Conservation (phyloP, 805 yeast genomes). For the Pichia membranifaciens region DNA sequence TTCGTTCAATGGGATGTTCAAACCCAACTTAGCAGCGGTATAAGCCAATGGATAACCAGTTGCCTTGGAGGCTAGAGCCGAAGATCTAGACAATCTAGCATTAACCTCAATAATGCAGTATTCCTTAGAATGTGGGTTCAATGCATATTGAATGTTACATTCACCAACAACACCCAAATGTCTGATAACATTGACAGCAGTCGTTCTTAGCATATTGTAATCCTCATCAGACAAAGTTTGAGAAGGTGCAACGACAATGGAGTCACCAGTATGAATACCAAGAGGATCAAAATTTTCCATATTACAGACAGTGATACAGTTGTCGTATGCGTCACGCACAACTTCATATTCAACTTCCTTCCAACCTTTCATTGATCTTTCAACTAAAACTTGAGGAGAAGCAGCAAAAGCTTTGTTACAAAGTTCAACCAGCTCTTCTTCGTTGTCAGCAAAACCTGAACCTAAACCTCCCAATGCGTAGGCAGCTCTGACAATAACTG, state of each 20-base stretch:
- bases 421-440: conserved; percentile 70
- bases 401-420: conserved; percentile 92
- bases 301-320: conserved; percentile 98
- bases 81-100: conserved; percentile 95
- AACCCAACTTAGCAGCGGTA: conserved; percentile 95
- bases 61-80: conserved; percentile 98
- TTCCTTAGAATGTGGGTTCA: conserved; percentile 88
- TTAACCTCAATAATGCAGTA: conserved; percentile 97
- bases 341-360: conserved; percentile 98
- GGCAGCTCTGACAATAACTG: conserved; percentile 96
- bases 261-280: conserved; percentile 98
- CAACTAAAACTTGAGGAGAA: conserved; percentile 93
- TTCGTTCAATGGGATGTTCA: conserved; percentile 86
- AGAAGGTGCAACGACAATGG: conserved; percentile 97
- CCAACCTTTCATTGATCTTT: conserved; percentile 98
- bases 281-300: conserved; percentile 99
- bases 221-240: conserved; percentile 96
- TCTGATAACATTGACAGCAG: conserved; percentile 95
- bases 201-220: conserved; percentile 94
- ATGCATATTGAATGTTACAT: conserved; percentile 96
- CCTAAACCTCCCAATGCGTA: conserved; percentile 97
- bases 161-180: conserved; percentile 99
- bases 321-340: conserved; percentile 94
- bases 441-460: conserved; percentile 93
- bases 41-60: conserved; percentile 98